Base-by-base conservation (phyloP, 2,329 filamentous ascomycete genomes). In the Monosporascus sp. region DNA sequence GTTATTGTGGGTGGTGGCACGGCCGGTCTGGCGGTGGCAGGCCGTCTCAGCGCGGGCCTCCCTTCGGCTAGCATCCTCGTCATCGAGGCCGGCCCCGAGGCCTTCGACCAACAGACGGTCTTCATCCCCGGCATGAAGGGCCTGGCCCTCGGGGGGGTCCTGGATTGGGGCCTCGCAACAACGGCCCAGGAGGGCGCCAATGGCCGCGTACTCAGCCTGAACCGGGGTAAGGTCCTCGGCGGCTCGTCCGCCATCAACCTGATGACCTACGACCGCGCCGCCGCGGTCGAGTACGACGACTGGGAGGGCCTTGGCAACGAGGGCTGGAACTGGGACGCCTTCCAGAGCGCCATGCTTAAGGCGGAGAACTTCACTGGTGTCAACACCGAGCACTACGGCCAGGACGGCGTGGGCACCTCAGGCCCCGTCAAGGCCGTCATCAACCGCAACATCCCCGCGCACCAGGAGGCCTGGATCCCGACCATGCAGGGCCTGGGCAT, bases 161-260 rank as follows among this genome's bases (percentile, higher is more conserved):
- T 69, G 37, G 74, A 77, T 58, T 77, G 75, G 74, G 54, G 67
- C 17, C 72, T 75, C 56, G 61, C 68, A 54, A 75, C 75, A 5
- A 58, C 60, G 2, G 66, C 72, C 6, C 74, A 77, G 57, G 51
- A 57, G 18, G 68, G 67, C 2, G 62, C 75, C 4, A 65, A 58
- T 2, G 71, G 75, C 1, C 71, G 77, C 46, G 64, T 49, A 27
- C 59, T 78, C 22, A 59, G 69, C 9, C 77, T 71, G 70, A 69
- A 72, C 0, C 64, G 74, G 15, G 76, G 76, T 7, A 76, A 69
- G 53, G 77, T 81, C 0, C 73, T 89, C 0, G 86, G 86, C 18
- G 86, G 86, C 7, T 83, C 83, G 7, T 80, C 76, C 17, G 79
- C 79, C 0, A 73, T 86, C 48, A 85, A 85, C 57, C 80, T 78